Conservation (phyloP, 2,329 filamentous ascomycete species). For the Didymella segeticola region DNA sequence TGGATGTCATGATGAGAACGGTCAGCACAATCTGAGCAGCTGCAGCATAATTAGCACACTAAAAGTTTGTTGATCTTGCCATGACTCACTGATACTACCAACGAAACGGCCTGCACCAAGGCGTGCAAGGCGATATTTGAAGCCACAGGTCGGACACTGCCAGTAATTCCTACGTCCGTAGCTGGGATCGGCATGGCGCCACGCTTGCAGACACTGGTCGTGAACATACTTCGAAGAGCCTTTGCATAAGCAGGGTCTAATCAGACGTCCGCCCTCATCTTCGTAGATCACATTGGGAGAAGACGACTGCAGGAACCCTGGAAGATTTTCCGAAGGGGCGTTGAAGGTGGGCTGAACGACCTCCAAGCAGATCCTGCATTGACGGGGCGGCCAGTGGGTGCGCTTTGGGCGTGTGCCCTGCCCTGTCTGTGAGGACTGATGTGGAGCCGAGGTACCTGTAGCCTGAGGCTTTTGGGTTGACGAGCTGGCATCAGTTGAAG, state of each 20-base stretch:
- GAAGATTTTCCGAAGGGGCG: constrained; percentile 60
- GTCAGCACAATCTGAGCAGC: constrained; percentile 75
- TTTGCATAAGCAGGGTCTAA: constrained; percentile 92
- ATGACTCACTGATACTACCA: constrained; percentile 52
- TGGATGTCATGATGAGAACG: constrained; percentile 70
- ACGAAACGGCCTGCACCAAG: constrained; percentile 75
- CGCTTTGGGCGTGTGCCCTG: constrained; percentile 31
- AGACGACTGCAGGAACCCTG: constrained; percentile 64
- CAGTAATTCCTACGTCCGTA: constrained; percentile 75
- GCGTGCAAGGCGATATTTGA: constrained; percentile 79
- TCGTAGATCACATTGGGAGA: constrained; percentile 67
- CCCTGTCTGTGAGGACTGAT: constrained; percentile 19
- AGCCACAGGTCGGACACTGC: constrained; percentile 87
- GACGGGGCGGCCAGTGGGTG: constrained; percentile 70
- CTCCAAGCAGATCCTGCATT: constrained; percentile 91
- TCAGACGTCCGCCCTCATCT: constrained; percentile 76
- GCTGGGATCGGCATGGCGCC: constrained; percentile 76
- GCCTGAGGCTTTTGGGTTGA: constrained; percentile 23
- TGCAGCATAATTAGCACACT: constrained; percentile 21
- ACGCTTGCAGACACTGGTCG: constrained; percentile 83
- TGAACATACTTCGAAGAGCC: constrained; percentile 94
- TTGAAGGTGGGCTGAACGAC: constrained; percentile 67
- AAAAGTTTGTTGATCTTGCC: neutral
- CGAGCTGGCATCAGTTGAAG: constrained; percentile 17
- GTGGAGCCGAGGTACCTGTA: constrained; percentile 23